A percentile compares a stretch with the other conserved stretches of the same genome.
phyloP scores from a whole-genome alignment of 345 rosid genomes.

The Citrus glauca region DNA sequence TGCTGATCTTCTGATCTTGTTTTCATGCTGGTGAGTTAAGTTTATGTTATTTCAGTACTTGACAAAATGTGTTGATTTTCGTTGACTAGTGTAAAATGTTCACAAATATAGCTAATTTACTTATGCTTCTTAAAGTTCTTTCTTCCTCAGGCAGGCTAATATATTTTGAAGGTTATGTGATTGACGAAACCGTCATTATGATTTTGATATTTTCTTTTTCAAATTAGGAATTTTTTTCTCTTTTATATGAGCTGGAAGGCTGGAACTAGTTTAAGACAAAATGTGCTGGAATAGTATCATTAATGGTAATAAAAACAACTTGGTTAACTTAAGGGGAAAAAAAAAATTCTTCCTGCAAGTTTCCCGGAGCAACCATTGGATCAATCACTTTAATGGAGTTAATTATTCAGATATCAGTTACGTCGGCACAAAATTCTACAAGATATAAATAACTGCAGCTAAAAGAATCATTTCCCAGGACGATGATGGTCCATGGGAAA shows the following conservation, averaged over 20 bases:
- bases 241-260: no score
- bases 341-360: background rate
- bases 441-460: no score
- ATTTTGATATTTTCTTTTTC: no score
- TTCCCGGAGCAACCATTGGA: background rate
- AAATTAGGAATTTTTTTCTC: no score
- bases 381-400: background rate
- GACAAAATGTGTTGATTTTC: background rate
- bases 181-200: background rate
- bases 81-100: constrained; percentile 20
- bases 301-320: background rate
- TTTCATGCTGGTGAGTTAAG: constrained; percentile 6
- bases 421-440: background rate
- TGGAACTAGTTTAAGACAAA: no score
- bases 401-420: background rate
- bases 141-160: no score
- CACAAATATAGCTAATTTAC: background rate
- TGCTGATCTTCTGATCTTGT: background rate
- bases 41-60: background rate
- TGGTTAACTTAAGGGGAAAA: background rate
- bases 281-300: background rate
- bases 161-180: background rate
- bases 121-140: background rate
- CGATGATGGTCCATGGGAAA: no score
- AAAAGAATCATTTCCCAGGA: background rate